Base-by-base conservation (phyloP, 306 rosid species). In the Pterocarpus santalinus region DNA sequence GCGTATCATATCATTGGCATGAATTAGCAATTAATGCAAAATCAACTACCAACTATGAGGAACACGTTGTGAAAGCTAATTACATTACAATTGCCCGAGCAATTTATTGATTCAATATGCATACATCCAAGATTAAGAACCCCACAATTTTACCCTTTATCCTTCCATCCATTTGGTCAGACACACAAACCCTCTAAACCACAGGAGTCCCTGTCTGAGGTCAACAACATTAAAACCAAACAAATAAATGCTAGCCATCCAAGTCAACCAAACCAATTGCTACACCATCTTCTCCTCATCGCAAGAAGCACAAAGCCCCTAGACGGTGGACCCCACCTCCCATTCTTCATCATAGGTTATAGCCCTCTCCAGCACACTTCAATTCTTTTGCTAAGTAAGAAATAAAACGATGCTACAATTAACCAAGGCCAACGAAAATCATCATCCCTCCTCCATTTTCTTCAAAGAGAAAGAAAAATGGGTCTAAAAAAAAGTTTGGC, bases 21-120 rank as follows among this genome's bases (percentile, higher is more conserved):
- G 3, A 60, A 77, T 72, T 53, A 75, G 56, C 68, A 74, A 62
- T 80, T 69, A 84, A 84, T 75, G 41, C 64, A 69, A 80, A 84
- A 80, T 80, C 69, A 84, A 73, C n/a, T n/a, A 10, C 17, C 52
- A 67, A 60, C 15, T 38, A 53, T 44, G 15, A 76, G 66, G 11
- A 65, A 67, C 57, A 72, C 51, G 64, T 38, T 80, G 38, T 8
- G 62, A 64, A 64, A 71, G 73, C 58, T 52, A 22, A 8, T 8
- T 43, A 53, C 22, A 17, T 49, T 30, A 15, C 13, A 4, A 49
- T 9, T 51, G 32, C 4, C 8, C 63, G 33, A 7, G 15, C 33
- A 71, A 71, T 8, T 55, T 58, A 58, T 28, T 49, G 57, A 62
- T 22, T 36, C 32, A 63, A 32, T 69, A 69, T 44, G 15, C 46